Conservation (phyloP, 2,329 filamentous ascomycete genomes). For the Colletotrichum godetiae region DNA sequence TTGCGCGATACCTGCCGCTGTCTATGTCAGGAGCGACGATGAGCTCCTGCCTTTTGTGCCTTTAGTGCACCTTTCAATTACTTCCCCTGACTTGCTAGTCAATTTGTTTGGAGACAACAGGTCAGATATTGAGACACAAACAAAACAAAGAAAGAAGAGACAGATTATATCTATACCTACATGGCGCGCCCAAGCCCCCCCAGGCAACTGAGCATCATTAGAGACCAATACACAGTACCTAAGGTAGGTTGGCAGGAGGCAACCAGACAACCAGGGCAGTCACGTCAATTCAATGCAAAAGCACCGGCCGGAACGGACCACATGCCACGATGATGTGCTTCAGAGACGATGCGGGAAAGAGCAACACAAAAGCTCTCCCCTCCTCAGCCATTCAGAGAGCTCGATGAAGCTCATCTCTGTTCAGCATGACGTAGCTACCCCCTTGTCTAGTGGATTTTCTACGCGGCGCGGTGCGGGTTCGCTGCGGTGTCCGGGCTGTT, state of each 20-base stretch:
- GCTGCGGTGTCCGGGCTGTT: neutral
- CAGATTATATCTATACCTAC: neutral
- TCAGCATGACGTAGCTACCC: constrained; percentile 34
- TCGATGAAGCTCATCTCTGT: constrained; percentile 27
- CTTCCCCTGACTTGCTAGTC: neutral
- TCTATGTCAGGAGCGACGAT: neutral
- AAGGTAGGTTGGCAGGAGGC: neutral
- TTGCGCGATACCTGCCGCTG: too few species aligned
- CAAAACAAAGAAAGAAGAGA: neutral
- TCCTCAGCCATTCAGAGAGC: constrained; percentile 35
- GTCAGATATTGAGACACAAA: neutral
- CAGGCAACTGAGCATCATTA: neutral
- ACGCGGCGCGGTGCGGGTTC: neutral
- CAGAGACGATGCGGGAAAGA: constrained; percentile 31
- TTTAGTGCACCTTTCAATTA: neutral
- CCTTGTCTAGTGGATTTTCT: constrained; percentile 18
- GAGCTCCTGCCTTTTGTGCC: neutral
- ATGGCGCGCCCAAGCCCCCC: neutral
- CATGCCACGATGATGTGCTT: constrained; percentile 34
- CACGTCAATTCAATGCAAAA: constrained; percentile 34
- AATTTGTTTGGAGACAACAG: neutral
- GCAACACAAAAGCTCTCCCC: constrained; percentile 7
- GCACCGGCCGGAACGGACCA: constrained; percentile 11
- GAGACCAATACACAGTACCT: too few species aligned
- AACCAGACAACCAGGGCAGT: neutral